Conservation (phyloP, 1,284 basidiomycete species). For the Tilletiopsis washingtonensis region DNA sequence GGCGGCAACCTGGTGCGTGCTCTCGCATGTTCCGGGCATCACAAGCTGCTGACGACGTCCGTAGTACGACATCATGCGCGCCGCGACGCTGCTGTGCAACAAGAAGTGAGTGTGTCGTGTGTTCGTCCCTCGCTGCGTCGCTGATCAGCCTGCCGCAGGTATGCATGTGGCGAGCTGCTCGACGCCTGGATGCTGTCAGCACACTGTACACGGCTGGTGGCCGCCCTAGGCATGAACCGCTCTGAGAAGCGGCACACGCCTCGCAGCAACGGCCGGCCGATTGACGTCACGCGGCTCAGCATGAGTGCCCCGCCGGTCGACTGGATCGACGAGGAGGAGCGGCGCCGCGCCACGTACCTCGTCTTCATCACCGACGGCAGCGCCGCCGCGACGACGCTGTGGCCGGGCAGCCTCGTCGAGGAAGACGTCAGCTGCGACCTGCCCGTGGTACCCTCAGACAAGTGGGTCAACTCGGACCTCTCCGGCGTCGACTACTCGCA, state of each 20-base stretch:
- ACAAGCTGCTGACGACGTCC: too few relatives aligned
- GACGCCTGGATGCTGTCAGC: conserved; percentile 29
- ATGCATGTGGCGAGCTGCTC: conserved; percentile 24
- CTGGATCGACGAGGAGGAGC: conserved; percentile 13
- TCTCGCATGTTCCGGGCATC: too few relatives aligned
- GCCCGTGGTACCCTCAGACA: conserved; percentile 19
- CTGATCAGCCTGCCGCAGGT: too few relatives aligned
- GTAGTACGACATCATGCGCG: conserved; percentile 23
- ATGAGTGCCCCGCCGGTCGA: conserved; percentile 2
- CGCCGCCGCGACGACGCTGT: conserved; percentile 25
- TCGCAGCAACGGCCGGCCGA: not conserved
- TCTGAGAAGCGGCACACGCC: not conserved
- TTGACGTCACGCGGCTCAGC: conserved; percentile 3
- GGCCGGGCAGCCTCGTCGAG: conserved; percentile 26
- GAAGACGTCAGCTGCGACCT: conserved; percentile 24
- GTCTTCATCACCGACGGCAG: conserved; percentile 18
- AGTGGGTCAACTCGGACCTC: conserved; percentile 3
- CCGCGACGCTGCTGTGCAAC: conserved; percentile 16
- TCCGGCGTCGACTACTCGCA: conserved; percentile 3
- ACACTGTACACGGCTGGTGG: not conserved
- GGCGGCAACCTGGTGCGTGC: conserved; percentile 20
- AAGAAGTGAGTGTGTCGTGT: too few relatives aligned
- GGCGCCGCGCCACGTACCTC: conserved; percentile 7
- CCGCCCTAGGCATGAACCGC: conserved; percentile 3
- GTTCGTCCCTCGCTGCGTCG: too few relatives aligned